Evolutionary conservation across 129 eudicot species (phyloP).

Genomic region (Scalesia atractyloides): DNA sequence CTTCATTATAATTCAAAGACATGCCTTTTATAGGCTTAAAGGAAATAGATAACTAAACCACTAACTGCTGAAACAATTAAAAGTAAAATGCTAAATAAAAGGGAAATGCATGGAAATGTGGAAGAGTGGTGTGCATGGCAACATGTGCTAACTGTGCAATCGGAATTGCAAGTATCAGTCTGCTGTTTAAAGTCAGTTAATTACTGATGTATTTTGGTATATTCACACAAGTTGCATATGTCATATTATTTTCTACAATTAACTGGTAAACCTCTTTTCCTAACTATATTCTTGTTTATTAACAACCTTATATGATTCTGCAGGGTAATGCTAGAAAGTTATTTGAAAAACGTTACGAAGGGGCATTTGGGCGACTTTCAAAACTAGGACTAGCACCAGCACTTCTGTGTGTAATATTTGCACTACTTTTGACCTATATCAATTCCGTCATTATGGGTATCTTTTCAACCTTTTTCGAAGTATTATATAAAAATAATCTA

Average conservation of each 20-base stretch:
- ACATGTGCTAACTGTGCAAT: no score
- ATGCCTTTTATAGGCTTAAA: no score
- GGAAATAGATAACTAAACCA: no score
- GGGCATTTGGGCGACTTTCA: constrained; percentile 71
- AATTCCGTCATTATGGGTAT: constrained; percentile 85
- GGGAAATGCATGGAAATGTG: no score
- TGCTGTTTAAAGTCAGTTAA: neutral
- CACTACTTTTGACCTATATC: constrained; percentile 68
- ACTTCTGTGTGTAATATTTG: constrained; percentile 75
- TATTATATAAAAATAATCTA: constrained; percentile 3
- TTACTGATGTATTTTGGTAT: constrained; percentile 1
- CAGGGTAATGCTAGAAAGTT: constrained; percentile 89
- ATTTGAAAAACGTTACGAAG: constrained; percentile 76
- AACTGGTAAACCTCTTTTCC: no score
- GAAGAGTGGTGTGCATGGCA: no score
- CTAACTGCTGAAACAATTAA: no score
- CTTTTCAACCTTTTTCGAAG: neutral
- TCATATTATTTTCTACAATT: neutral
- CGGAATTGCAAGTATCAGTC: no score
- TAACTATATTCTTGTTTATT: no score
- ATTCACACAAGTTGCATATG: constrained; percentile 2
- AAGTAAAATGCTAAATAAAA: no score
- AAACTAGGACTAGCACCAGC: constrained; percentile 92
- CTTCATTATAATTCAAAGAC: no score
- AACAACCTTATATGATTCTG: constrained; percentile 33